Evolutionary conservation across 2,329 filamentous ascomycete genomes (phyloP).

Genomic region (Nemania diffusa): DNA sequence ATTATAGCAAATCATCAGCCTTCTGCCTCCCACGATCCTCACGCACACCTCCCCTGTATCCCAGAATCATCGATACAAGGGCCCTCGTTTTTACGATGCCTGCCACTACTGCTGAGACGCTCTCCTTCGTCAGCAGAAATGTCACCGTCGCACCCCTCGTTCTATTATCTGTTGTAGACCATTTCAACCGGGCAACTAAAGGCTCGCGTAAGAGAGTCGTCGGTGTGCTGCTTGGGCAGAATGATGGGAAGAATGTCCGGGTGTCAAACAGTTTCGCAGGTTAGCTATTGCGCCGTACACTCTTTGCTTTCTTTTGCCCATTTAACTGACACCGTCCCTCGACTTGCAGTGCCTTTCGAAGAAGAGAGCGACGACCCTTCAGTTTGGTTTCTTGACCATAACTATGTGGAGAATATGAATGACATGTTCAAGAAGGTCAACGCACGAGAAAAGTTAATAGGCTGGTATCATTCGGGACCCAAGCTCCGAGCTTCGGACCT

Average conservation of each 20-base stretch:
- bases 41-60: slow-evolving; percentile 9
- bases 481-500: slow-evolving; percentile 96
- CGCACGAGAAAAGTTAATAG: slow-evolving; percentile 97
- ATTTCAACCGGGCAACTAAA: slow-evolving; percentile 94
- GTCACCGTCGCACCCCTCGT: slow-evolving; percentile 98
- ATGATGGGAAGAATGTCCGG: slow-evolving; percentile 93
- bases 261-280: slow-evolving; percentile 99
- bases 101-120: slow-evolving; percentile 94
- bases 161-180: slow-evolving; percentile 96
- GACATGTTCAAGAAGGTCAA: slow-evolving; percentile 99
- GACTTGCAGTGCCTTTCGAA: slow-evolving; percentile 85
- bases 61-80: neutral
- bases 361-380: slow-evolving; percentile 99
- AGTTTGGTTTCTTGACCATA: slow-evolving; percentile 99
- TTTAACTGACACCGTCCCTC: slow-evolving; percentile 25
- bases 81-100: slow-evolving; percentile 71
- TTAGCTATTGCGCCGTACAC: slow-evolving; percentile 54
- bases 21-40: slow-evolving; percentile 27
- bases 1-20: slow-evolving; percentile 29
- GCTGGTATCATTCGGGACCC: slow-evolving; percentile 98
- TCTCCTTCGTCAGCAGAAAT: slow-evolving; percentile 92
- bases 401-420: slow-evolving; percentile 99
- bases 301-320: neutral
- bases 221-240: slow-evolving; percentile 92
- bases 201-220: slow-evolving; percentile 89